Base-by-base conservation (phyloP, 257 asterid species). In the Penstemon davidsonii region DNA sequence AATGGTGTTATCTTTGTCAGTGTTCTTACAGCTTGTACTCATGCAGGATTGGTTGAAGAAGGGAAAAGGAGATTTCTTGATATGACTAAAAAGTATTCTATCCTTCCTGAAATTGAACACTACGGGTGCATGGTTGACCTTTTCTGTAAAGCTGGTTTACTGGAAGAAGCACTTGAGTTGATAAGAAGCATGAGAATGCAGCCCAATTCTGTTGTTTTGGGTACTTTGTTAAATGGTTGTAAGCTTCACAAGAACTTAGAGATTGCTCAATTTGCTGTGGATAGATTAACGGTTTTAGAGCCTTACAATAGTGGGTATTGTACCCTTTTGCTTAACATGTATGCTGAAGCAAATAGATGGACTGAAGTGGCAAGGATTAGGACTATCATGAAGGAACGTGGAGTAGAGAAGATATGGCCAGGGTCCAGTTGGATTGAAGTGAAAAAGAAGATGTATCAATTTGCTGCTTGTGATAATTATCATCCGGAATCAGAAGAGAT, bases 61-160 rank as follows among this genome's bases (percentile, higher is more conserved):
- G 96, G 98, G 39, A 82, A 73, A 42, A 75, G 74, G 49, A 79
- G 59, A 61, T 89, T 92, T 73, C 63, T 36, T 40, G 85, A 78
- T 62, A 89, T 89, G 96, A 79, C 77, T 8, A 43, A 44, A 60
- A 81, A 73, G 15, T 78, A 80, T 49, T 75, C 75, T 3, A 80
- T 83, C 68, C 61, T 64, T 74, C 95, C 96, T 19, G 87, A 78
- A 76, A 82, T 85, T 57, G 88, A 85, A 66, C 96, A 89, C 76
- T 91, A 87, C 4, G 98, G 96, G 19, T 87, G 98, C 88, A 83
- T 87, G 86, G 86, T 89, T 50, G 92, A 87, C 76, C 91, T 89
- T 43, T 80, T 91, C 47, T 78, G 88, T 62, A 83, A 82, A 75
- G 91, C 87, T 15, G 96, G 96, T 71, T 81, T 89, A 64, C 82